Base-by-base conservation (phyloP, 1,284 basidiomycete genomes). In the Phylloboletellus chloephorus region DNA sequence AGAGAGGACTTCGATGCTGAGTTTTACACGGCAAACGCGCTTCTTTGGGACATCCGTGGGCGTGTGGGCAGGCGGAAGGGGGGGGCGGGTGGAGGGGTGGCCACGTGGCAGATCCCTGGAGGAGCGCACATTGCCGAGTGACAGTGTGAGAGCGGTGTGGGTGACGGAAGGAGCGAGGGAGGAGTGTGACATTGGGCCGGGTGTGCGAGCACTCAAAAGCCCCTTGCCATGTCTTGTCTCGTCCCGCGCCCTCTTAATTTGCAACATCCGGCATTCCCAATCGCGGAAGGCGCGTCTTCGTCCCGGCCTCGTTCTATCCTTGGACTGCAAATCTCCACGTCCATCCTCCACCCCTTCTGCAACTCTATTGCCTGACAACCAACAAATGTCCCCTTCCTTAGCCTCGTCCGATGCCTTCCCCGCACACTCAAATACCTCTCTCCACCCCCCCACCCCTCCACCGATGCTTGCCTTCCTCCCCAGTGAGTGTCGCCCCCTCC, bases 381-480 rank as follows among this genome's bases (percentile, higher is more conserved):
- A 64, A 49, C 52, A 57, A 54, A 61, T 63, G 54, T 49, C 56
- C 7, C 56, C 61, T 59, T 60, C 58, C 49, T 54, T 45, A 20
- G 59, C 28, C 36, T 32, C 39, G 5, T 28, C 46, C 3, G 35
- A 39, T 7, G 8, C 8, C 31, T 39, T 21, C 30, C 7, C 8
- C 35, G 29, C 15, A 9, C 37, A 19, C 50, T 60, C 58, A 60
- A 60, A 60, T 64, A 60, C 51, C n/a, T 15, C 36, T 23, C 47
- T 15, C 5, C 37, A 9, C 20, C 16, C 39, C 28, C 21, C 26
- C 11, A 6, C 37, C 37, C 28, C 21, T 31, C 31, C 33, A 21
- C 19, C 13, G 24, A 19, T 39, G 10, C 38, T 42, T 56, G 26
- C 44, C 48, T 23, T 20, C 17, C 12, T 24, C 24, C 6, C 26